Base-by-base conservation (phyloP, 805 yeast species). In the Zygosaccharomyces pseudorouxii region DNA sequence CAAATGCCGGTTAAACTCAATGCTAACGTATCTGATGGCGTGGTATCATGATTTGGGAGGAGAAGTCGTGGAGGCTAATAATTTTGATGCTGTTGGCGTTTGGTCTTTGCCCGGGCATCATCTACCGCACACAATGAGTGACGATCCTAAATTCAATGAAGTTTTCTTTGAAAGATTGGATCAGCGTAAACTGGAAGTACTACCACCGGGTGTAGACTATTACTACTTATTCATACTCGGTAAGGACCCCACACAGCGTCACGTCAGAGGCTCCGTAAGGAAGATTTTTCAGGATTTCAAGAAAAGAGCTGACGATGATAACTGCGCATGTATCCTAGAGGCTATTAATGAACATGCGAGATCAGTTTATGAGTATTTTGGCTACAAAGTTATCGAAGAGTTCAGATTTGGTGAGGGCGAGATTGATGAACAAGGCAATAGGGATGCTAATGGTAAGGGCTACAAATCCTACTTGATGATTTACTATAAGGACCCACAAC, bases 201-300 rank as follows among this genome's bases (percentile, higher is more conserved):
- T 67, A 33, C 69, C 69, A 11, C 42, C 46, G 31, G 59, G 55
- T 5, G 54, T 63, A 42, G 58, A 54, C 6, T 65, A 62, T 45
- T 65, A 63, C 46, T 66, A 67, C 47, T 47, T 67, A 38, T 65
- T 60, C 50, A 56, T 64, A 48, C 56, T 67, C 27, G 71, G 70
- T 23, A 66, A 62, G 50, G 64, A 66, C 42, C 51, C 57, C n/a
- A 48, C 55, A 8, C 62, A 62, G 35, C 59, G 55, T 4, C 54
- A 53, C 20, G 51, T 56, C 6, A 60, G 57, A 42, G 70, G 70
- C 12, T 60, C 69, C 7, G 69, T 66, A 10, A 60, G 67, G 38
- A 56, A 62, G 16, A 60, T 67, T 33, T 57, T 67, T 41, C 57
- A 61, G 14, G 48, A 56, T 14, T 64, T 60, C 51, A 64, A 59